Evolutionary conservation across 2,329 filamentous ascomycete species (phyloP).

Genomic region (Leptographium flavum): DNA sequence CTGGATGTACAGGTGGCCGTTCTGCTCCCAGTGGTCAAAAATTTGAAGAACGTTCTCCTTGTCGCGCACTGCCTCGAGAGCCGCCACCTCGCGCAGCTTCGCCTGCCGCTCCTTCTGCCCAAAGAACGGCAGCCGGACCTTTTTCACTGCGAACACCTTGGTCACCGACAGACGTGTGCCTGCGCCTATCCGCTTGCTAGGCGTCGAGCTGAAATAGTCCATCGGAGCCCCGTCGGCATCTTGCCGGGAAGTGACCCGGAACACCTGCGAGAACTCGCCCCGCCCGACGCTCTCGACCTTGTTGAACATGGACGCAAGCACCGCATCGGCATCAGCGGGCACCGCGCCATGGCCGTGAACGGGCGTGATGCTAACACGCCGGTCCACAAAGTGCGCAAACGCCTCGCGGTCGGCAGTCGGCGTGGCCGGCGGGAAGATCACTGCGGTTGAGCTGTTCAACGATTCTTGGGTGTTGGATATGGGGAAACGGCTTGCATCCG

Average conservation of each 20-base stretch:
- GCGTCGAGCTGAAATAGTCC: conserved; percentile 18
- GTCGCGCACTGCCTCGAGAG: conserved; percentile 61
- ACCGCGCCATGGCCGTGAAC: conserved; percentile 56
- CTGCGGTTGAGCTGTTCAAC: conserved; percentile 8
- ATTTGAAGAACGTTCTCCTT: conserved; percentile 78
- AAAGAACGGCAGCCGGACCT: conserved; percentile 65
- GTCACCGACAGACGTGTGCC: conserved; percentile 23
- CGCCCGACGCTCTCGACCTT: conserved; percentile 68
- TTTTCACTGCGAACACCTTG: conserved; percentile 83
- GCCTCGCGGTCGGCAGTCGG: conserved; percentile 50
- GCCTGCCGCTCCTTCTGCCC: conserved; percentile 68
- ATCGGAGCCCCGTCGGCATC: conserved; percentile 15
- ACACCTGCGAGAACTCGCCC: conserved; percentile 91
- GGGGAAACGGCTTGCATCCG: conserved; percentile 69
- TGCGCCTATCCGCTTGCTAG: conserved; percentile 6
- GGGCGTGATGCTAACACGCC: conserved; percentile 49
- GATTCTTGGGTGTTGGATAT: conserved; percentile 44
- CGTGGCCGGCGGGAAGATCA: conserved; percentile 53
- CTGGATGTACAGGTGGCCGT: conserved; percentile 83
- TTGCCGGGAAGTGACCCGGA: conserved; percentile 47
- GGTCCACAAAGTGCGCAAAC: conserved; percentile 39
- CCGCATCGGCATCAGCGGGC: conserved; percentile 61
- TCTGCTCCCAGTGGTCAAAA: conserved; percentile 76
- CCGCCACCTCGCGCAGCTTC: conserved; percentile 72
- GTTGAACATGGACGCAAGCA: conserved; percentile 61